Percentiles rank a stretch among this genome's conserved stretches.
phyloP scores from a whole-genome alignment of 495 filamentous ascomycete genomes.

The Tetracladium setigerum region DNA sequence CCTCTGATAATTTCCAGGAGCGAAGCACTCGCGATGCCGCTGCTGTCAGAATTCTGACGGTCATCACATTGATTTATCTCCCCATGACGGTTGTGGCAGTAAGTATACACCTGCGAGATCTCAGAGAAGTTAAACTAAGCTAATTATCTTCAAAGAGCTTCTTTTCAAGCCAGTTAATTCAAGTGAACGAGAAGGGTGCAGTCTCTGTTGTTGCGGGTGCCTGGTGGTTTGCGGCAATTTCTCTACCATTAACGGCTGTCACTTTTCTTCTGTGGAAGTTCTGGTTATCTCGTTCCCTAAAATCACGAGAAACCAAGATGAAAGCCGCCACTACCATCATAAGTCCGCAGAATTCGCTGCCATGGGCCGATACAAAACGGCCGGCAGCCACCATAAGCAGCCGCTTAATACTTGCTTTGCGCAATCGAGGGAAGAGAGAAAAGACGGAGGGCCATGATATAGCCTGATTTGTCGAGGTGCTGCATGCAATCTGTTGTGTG shows the following conservation, averaged over 20 bases:
- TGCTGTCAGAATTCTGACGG: constrained; percentile 27
- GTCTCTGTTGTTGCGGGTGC: constrained; percentile 9
- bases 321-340: neutral
- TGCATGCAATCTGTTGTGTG: no score
- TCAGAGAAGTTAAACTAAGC: neutral
- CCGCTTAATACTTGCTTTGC: no score
- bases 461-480: no score
- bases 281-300: constrained; percentile 17
- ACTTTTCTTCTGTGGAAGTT: constrained; percentile 25
- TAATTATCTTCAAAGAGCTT: constrained; percentile 22
- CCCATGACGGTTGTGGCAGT: constrained; percentile 30
- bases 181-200: constrained; percentile 8
- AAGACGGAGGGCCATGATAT: no score
- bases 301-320: neutral
- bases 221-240: constrained; percentile 24
- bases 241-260: constrained; percentile 25
- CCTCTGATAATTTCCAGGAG: constrained; percentile 11
- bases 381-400: no score
- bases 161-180: constrained; percentile 30
- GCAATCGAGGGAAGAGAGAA: no score
- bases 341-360: no score
- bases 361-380: no score
- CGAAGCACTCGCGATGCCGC: constrained; percentile 27
- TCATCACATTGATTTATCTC: constrained; percentile 29
- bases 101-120: constrained; percentile 1